These are phyloP conservation scores for Coniochaeta ligniaria DNA, from an alignment of 2,329 filamentous ascomycete species.

Conservation along the genomic window DNA sequence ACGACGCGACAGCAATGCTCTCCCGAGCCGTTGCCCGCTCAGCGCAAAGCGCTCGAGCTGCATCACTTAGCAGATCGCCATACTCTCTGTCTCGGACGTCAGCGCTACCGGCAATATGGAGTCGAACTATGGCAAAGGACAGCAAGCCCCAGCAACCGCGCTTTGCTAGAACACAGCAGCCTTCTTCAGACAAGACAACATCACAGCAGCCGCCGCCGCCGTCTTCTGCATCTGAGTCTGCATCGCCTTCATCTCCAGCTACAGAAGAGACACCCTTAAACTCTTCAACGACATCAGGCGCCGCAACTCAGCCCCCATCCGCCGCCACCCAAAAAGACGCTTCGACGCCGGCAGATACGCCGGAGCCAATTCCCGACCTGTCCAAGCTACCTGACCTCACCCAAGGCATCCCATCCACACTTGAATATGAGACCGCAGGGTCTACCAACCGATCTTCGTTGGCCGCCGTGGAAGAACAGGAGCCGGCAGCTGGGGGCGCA, in stretches of 20 bases:
- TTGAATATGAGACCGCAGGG: conserved; percentile 65
- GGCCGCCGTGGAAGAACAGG: conserved; percentile 28
- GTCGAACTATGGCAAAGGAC: conserved; percentile 34
- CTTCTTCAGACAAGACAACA: conserved; percentile 9
- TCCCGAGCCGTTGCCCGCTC: conserved; percentile 29
- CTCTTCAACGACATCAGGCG: conserved; percentile 1
- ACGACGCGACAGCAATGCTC: conserved; percentile 23
- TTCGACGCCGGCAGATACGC: conserved; percentile 19
- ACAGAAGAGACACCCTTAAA: conserved; percentile 1
- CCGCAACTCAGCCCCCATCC: background rate
- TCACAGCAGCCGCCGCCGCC: conserved; percentile 7
- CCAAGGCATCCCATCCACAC: conserved; percentile 88
- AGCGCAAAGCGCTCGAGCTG: conserved; percentile 19
- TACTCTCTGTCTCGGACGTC: conserved; percentile 20
- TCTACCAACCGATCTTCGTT: conserved; percentile 29
- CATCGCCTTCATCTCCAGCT: background rate
- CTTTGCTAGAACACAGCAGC: conserved; percentile 11
- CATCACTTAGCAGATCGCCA: conserved; percentile 19
- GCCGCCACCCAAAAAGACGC: background rate
- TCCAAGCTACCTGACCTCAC: conserved; percentile 82
- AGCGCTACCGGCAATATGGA: conserved; percentile 28
- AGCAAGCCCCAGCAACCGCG: conserved; percentile 19
- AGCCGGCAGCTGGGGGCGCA: conserved; percentile 30
- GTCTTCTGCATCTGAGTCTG: background rate
- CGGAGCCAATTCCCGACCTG: conserved; percentile 40